Evolutionary conservation across 305 asterid genomes (phyloP).

Genomic region (Fraxinus greggii): DNA sequence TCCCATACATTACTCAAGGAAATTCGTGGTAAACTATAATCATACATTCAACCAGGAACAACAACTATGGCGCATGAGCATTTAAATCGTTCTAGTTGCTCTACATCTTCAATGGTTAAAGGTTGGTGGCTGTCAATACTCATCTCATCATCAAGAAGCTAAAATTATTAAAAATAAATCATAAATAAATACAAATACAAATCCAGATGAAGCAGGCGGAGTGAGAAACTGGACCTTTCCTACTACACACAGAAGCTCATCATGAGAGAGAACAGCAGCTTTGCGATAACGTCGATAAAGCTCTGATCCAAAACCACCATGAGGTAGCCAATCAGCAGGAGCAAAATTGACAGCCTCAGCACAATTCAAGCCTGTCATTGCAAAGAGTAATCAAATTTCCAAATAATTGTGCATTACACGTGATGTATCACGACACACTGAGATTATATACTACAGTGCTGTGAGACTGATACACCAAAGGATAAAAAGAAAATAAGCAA

Average conservation of each 20-base stretch:
- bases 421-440: neutral
- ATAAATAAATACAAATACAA: neutral
- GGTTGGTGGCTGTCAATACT: constrained; percentile 7
- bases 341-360: constrained; percentile 99
- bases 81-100: neutral
- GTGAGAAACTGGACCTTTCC: constrained; percentile 57
- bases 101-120: constrained; percentile 5
- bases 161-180: neutral
- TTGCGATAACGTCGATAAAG: constrained; percentile 77
- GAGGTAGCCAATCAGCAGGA: constrained; percentile 98
- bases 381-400: constrained; percentile 27
- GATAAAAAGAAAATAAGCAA: constrained; percentile 13
- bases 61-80: neutral
- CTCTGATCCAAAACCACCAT: constrained; percentile 97
- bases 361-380: constrained; percentile 78
- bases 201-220: constrained; percentile 26
- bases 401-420: neutral
- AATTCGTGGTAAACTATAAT: neutral
- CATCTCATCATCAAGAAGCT: constrained; percentile 21
- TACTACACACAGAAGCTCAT: constrained; percentile 85
- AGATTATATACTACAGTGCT: neutral
- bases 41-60: neutral
- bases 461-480: constrained; percentile 8
- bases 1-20: constrained; percentile 2
- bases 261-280: constrained; percentile 92